Base-by-base conservation (phyloP, 768 basidiomycete genomes). In the Neoboletus subvelutipes region DNA sequence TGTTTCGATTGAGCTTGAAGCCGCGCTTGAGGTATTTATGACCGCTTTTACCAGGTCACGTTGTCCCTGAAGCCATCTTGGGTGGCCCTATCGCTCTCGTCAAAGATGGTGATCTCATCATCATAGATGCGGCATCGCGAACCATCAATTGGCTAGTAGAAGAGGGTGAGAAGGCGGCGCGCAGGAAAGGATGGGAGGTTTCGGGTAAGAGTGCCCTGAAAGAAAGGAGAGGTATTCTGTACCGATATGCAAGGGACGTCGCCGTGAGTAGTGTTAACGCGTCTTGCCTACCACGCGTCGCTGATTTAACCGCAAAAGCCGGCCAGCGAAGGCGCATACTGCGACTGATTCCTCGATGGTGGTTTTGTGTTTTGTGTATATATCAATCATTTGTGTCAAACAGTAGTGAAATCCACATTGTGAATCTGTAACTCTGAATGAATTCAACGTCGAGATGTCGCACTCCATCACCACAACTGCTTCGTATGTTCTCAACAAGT, bases 11-110 rank as follows among this genome's bases (percentile, higher is more conserved):
- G 24, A 9, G 24, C 49, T 43, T 39, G 42, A 20, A 42, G 15
- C 5, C 8, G 11, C 45, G 42, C 75, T 61, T 71, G 74, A n/a
- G 28, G 43, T 79, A 78, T 12, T 81, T 78, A 67, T 80, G 6
- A 24, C 41, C 28, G 29, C n/a, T 24, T 15, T 34, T 46, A 29
- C 26, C 78, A 73, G 92, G 84, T 36, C 83, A 86, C 57, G 77
- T 83, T 54, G 77, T 79, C 33, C 83, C 83, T 5, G 83, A 85
- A 70, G 92, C 92, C 20, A 82, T 81, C 33, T 74, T 89, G 28
- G 92, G 92, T 52, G 92, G 92, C 0, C 92, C 93, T 3, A 94
- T 95, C 63, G 93, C 90, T 29, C 82, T 94, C 20, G 87, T 93
- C 50, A 76, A 85, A 64, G 91, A 94, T 60, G 93, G 92, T 6